Percentiles rank a stretch among this genome's conserved stretches.
These are phyloP conservation scores for Ceratobasidium papillatum DNA, from an alignment of 1,284 basidiomycete genomes.

Conservation along the genomic window DNA sequence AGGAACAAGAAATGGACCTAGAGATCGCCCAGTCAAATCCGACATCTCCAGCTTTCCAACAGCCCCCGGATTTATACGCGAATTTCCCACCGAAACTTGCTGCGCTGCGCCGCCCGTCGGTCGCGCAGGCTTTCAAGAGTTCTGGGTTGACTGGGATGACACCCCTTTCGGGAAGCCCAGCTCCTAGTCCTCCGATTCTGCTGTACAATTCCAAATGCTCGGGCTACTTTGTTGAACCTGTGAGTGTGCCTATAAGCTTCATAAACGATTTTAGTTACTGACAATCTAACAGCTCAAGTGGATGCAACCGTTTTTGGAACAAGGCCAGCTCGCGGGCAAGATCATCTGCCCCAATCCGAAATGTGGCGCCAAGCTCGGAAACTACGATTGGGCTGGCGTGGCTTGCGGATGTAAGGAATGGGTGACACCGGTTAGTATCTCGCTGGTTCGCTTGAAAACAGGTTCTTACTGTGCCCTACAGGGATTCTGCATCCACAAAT, in stretches of 20 bases:
- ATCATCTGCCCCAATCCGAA: constrained; percentile 90
- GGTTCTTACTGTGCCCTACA: constrained; percentile 50
- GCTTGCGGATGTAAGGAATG: constrained; percentile 91
- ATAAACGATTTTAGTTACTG: not conserved
- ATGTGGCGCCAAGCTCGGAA: constrained; percentile 91
- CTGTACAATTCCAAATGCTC: constrained; percentile 79
- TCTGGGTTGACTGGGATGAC: constrained; percentile 34
- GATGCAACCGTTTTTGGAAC: constrained; percentile 86
- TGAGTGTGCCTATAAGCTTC: constrained; percentile 54
- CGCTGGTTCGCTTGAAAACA: not conserved
- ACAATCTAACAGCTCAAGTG: constrained; percentile 75
- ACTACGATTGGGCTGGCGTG: constrained; percentile 96
- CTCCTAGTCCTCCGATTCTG: constrained; percentile 70
- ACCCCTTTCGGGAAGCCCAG: constrained; percentile 37
- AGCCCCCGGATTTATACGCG: constrained; percentile 33
- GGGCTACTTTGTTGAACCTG: constrained; percentile 96
- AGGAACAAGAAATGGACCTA: constrained; percentile 16
- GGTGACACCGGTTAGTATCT: constrained; percentile 81
- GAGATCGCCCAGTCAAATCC: not conserved
- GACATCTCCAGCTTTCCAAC: constrained; percentile 11
- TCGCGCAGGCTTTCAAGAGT: constrained; percentile 23
- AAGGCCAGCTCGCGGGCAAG: constrained; percentile 84
- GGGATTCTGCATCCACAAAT: constrained; percentile 89
- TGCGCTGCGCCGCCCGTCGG: constrained; percentile 54
- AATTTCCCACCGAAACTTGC: constrained; percentile 59